Evolutionary conservation across 2,329 filamentous ascomycete genomes (phyloP), one percentile per base, ranked within the genome.

Genomic region (Penicillium freii): DNA sequence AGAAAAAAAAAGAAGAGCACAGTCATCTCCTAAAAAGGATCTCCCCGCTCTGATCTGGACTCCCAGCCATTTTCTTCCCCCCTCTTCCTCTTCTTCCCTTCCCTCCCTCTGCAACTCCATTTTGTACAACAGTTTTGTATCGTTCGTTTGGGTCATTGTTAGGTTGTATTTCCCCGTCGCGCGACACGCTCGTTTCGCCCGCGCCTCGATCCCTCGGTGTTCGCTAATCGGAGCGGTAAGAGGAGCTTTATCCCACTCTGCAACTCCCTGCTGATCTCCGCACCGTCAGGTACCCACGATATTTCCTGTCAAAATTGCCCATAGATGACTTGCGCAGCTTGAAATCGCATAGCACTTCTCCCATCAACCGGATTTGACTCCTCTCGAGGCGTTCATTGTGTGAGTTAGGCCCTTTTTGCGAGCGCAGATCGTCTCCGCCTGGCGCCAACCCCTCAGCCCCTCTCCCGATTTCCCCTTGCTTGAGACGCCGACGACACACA

Each of bases 341-440:
- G 51, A 46, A 45, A 21, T 39, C 46, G 46, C n/a, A 50, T 54
- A 52, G 36, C 57, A 58, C 27, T 54, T 40, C 49, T 47, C 57
- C 62, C 48, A 39, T 31, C 54, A 48, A 42, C 53, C 54, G 53
- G 56, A 60, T 61, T 60, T 54, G 23, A 51, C 53, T 61, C 57
- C 66, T 68, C 67, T 68, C 68, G 69, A 71, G 71, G 69, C 71
- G 69, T 73, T 73, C 71, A 70, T 73, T 70, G 71, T 72, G 71
- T 71, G 66, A 71, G 71, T 72, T 54, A 58, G 55, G 51, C 60
- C 62, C 62, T 62, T 69, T 65, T 63, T 59, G 60, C 56, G 49
- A 62, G 56, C 54, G 63, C 52, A 66, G 67, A 65, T 66, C 67
- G 62, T 62, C 65, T 66, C 62, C 65, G 64, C 50, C 50, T 45